Evolutionary conservation across 2,329 filamentous ascomycete species (phyloP).

Genomic region (Clarireedia paspali): DNA sequence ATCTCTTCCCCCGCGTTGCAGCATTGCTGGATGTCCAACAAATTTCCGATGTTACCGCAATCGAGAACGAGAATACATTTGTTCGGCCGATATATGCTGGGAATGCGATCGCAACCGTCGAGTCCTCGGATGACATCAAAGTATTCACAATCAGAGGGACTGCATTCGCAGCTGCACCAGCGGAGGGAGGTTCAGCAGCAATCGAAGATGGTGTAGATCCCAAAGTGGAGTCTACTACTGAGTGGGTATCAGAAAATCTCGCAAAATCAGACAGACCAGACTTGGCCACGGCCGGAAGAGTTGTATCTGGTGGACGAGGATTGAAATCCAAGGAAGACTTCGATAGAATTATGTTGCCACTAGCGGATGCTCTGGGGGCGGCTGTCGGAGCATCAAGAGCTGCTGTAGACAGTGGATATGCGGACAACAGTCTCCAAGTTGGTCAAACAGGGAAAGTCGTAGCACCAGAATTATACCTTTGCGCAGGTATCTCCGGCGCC

Average conservation of each 20-base stretch:
- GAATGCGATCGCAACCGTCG: slow-evolving; percentile 93
- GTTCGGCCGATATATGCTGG: slow-evolving; percentile 95
- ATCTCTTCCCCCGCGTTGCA: slow-evolving; percentile 81
- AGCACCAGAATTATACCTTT: slow-evolving; percentile 89
- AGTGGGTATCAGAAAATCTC: slow-evolving; percentile 93
- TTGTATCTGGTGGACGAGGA: slow-evolving; percentile 89
- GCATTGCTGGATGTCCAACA: slow-evolving; percentile 89
- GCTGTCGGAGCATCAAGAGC: slow-evolving; percentile 92
- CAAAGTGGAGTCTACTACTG: slow-evolving; percentile 62
- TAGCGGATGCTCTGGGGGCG: slow-evolving; percentile 89
- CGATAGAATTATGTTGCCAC: slow-evolving; percentile 81
- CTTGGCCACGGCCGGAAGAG: slow-evolving; percentile 76
- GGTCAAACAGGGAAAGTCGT: slow-evolving; percentile 99
- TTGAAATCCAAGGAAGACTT: slow-evolving; percentile 98
- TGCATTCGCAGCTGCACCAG: slow-evolving; percentile 70
- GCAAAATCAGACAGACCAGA: slow-evolving; percentile 92
- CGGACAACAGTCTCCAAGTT: slow-evolving; percentile 96
- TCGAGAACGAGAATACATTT: slow-evolving; percentile 89
- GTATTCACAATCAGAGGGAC: slow-evolving; percentile 89
- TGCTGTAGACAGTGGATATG: slow-evolving; percentile 93
- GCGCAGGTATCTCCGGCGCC: slow-evolving; percentile 90
- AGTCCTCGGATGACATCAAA: slow-evolving; percentile 80
- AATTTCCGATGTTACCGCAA: slow-evolving; percentile 80
- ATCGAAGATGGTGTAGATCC: slow-evolving; percentile 80
- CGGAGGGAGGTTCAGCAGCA: slow-evolving; percentile 64